These are phyloP conservation scores for Gynostemma pentaphyllum DNA, from an alignment of 306 rosid species.

Conservation along the genomic window DNA sequence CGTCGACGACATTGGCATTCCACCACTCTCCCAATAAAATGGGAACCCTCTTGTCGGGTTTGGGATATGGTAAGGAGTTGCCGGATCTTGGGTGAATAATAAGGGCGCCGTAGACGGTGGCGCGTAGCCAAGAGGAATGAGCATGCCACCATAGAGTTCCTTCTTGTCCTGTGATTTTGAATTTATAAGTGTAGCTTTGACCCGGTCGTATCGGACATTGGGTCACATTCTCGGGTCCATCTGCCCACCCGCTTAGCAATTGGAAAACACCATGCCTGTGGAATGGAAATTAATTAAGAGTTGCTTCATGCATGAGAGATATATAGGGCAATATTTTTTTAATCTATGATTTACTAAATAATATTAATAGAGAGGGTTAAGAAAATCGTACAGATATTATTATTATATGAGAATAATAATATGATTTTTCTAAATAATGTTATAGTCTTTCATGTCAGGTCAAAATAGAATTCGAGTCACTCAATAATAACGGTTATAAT, in stretches of 20 bases:
- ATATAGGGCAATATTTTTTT: too few relatives aligned
- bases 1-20: conserved; percentile 39
- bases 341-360: too few relatives aligned
- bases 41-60: conserved; percentile 36
- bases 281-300: not conserved
- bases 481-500: too few relatives aligned
- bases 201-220: conserved; percentile 55
- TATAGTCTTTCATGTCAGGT: too few relatives aligned
- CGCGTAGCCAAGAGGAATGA: conserved; percentile 42
- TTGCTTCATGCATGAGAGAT: too few relatives aligned
- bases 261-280: conserved; percentile 67
- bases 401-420: too few relatives aligned
- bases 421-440: too few relatives aligned
- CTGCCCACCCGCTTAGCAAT: conserved; percentile 47
- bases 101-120: conserved; percentile 54
- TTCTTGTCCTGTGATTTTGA: conserved; percentile 44
- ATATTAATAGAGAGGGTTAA: too few relatives aligned
- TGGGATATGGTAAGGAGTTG: conserved; percentile 23
- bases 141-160: conserved; percentile 90
- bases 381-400: too few relatives aligned
- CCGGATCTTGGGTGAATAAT: conserved; percentile 31
- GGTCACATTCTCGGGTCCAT: conserved; percentile 55
- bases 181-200: conserved; percentile 31
- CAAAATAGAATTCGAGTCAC: too few relatives aligned
- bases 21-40: conserved; percentile 69